Percentiles rank a stretch among this genome's conserved stretches.
phyloP scores from a whole-genome alignment of 208 protist species.

The Blechomonas ayalai region DNA sequence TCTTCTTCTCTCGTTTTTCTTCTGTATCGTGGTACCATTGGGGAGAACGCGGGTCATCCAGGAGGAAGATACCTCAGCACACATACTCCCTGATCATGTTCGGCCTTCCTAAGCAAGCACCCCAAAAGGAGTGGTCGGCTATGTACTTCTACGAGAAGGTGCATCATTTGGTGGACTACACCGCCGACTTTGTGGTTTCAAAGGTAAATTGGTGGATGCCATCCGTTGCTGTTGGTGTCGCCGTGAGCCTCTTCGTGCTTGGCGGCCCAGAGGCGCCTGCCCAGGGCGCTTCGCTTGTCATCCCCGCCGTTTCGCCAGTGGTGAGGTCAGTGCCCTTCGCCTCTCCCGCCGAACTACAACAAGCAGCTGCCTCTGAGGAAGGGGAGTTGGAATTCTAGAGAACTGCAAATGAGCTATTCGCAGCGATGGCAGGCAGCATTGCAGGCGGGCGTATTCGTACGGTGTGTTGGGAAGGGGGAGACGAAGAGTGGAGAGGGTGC shows the following conservation, averaged over 20 bases:
- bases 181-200: conserved; percentile 56
- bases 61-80: conserved; percentile 1
- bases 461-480: too few species aligned
- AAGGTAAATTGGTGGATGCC: conserved; percentile 85
- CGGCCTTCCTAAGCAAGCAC: conserved; percentile 37
- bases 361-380: conserved; percentile 33
- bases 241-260: conserved; percentile 61
- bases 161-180: conserved; percentile 77
- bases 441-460: too few species aligned
- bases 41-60: too few species aligned
- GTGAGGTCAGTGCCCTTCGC: conserved; percentile 48
- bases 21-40: background rate
- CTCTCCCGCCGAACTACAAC: conserved; percentile 13
- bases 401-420: background rate
- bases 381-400: conserved; percentile 47
- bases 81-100: conserved; percentile 33
- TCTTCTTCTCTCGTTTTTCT: conserved; percentile 2
- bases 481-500: too few species aligned
- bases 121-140: conserved; percentile 69
- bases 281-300: conserved; percentile 34
- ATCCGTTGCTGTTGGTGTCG: conserved; percentile 63
- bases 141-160: conserved; percentile 87
- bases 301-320: conserved; percentile 43
- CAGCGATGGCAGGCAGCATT: too few species aligned
- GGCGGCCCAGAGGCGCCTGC: conserved; percentile 50